A percentile compares a stretch with the other conserved stretches of the same genome.
Conservation (phyloP, 805 yeast species). For the Saturnispora besseyi region DNA sequence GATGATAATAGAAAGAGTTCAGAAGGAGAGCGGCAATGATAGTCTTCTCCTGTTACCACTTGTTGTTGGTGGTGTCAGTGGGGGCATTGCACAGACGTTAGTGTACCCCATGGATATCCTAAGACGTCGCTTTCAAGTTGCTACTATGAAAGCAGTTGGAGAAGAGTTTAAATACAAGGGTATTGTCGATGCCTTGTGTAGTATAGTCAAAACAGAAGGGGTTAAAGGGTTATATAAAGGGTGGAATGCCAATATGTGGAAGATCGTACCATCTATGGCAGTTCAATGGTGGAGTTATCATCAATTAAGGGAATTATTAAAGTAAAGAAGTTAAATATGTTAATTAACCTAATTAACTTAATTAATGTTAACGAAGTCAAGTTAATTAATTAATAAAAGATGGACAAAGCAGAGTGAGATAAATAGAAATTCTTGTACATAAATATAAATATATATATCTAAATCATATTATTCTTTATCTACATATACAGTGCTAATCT, state of each 20-base stretch:
- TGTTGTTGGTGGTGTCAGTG: conserved; percentile 74
- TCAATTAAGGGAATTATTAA: conserved; percentile 39
- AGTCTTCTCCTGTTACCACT: conserved; percentile 23
- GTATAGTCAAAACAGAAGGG: conserved; percentile 71
- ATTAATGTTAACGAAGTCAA: too few relatives aligned
- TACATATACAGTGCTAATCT: too few relatives aligned
- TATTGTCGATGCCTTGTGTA: conserved; percentile 61
- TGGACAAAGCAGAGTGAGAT: too few relatives aligned
- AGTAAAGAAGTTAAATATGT: not conserved
- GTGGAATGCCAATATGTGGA: conserved; percentile 70
- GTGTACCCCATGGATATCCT: conserved; percentile 89
- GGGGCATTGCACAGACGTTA: conserved; percentile 82
- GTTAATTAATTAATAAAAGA: too few relatives aligned
- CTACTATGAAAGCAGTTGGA: conserved; percentile 67
- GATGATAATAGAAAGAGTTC: conserved; percentile 47
- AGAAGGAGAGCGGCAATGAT: conserved; percentile 11
- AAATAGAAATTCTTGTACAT: too few relatives aligned
- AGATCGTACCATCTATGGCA: conserved; percentile 93
- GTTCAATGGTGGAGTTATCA: conserved; percentile 89
- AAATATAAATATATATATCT: too few relatives aligned
- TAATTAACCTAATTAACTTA: too few relatives aligned
- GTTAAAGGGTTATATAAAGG: conserved; percentile 64
- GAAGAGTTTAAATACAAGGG: conserved; percentile 78
- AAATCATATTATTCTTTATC: too few relatives aligned
- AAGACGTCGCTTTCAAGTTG: conserved; percentile 85